Percentiles rank a stretch among this genome's conserved stretches.
Evolutionary conservation across 1,284 basidiomycete species (phyloP).

Genomic region (Laetiporus sulphureus): DNA sequence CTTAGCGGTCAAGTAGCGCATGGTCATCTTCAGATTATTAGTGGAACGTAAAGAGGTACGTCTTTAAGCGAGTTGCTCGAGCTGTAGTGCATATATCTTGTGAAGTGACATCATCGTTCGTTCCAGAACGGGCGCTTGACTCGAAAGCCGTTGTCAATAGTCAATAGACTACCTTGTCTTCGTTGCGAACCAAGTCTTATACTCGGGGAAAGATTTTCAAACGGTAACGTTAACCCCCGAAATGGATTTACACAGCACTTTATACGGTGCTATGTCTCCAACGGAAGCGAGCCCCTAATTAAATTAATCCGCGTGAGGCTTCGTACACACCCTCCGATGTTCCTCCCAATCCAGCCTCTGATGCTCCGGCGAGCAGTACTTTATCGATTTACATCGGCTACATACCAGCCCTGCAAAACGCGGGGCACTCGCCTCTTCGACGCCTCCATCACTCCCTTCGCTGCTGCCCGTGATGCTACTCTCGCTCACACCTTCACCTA

Average conservation of each 20-base stretch:
- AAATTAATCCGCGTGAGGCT: slow-evolving; percentile 22
- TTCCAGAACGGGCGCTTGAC: too few species aligned
- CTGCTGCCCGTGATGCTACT: slow-evolving; percentile 35
- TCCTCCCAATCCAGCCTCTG: slow-evolving; percentile 70
- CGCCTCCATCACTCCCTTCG: slow-evolving; percentile 40
- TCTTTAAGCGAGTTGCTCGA: too few species aligned
- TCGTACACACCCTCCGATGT: slow-evolving; percentile 58
- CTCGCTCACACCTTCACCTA: slow-evolving; percentile 8
- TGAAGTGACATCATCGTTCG: slow-evolving; percentile 11
- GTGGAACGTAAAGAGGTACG: too few species aligned
- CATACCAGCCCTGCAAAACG: slow-evolving; percentile 45
- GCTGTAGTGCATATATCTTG: too few species aligned
- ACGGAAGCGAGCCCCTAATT: too few species aligned
- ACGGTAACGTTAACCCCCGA: too few species aligned
- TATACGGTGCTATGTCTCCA: too few species aligned
- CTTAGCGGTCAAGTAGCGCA: slow-evolving; percentile 73
- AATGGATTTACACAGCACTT: too few species aligned
- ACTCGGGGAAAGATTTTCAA: too few species aligned
- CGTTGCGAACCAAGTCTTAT: neutral
- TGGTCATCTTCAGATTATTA: slow-evolving; percentile 58
- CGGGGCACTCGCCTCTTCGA: slow-evolving; percentile 8
- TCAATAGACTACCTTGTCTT: too few species aligned
- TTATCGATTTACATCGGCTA: slow-evolving; percentile 68
- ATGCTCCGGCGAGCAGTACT: slow-evolving; percentile 65
- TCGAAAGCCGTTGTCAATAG: too few species aligned